Evolutionary conservation across 2,329 filamentous ascomycete genomes (phyloP).

Genomic region (Xylariaceae sp.): DNA sequence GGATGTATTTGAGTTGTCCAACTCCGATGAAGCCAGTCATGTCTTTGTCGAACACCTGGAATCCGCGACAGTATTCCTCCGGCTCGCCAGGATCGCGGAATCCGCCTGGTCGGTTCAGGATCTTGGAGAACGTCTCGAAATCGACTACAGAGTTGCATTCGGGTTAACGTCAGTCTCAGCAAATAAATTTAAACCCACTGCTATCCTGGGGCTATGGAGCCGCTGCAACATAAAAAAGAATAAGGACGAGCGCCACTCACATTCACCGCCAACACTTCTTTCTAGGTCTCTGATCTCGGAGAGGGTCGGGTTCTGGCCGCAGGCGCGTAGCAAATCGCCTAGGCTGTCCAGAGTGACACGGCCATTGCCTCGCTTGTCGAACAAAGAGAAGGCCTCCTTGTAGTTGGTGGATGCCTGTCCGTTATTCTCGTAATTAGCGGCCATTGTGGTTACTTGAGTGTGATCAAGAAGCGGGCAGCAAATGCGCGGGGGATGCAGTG

Average conservation of each 20-base stretch:
- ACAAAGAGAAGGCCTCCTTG: conserved; percentile 99
- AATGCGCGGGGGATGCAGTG: conserved; percentile 4
- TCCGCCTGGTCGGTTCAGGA: conserved; percentile 94
- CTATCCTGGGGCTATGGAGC: neutral
- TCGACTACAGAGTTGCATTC: conserved; percentile 63
- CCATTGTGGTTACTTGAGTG: conserved; percentile 22
- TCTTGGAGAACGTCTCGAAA: conserved; percentile 94
- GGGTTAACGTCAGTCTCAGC: neutral
- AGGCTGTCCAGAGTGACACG: conserved; percentile 83
- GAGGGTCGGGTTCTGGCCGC: conserved; percentile 95
- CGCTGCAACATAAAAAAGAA: neutral
- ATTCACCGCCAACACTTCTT: conserved; percentile 84
- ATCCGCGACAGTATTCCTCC: conserved; percentile 96
- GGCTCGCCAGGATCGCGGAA: conserved; percentile 98
- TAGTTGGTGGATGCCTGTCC: conserved; percentile 85
- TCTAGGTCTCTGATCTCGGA: conserved; percentile 90
- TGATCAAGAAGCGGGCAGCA: conserved; percentile 9
- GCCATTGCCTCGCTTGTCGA: conserved; percentile 98
- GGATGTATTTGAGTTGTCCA: conserved; percentile 94
- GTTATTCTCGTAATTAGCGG: conserved; percentile 31
- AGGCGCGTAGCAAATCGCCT: conserved; percentile 91
- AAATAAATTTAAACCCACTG: neutral
- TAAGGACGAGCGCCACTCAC: conserved; percentile 55
- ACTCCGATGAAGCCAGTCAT: conserved; percentile 97
- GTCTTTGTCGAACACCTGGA: conserved; percentile 99